Base-by-base conservation (phyloP, 108 stramenopile species). In the Hondaea fermentalgiana region DNA sequence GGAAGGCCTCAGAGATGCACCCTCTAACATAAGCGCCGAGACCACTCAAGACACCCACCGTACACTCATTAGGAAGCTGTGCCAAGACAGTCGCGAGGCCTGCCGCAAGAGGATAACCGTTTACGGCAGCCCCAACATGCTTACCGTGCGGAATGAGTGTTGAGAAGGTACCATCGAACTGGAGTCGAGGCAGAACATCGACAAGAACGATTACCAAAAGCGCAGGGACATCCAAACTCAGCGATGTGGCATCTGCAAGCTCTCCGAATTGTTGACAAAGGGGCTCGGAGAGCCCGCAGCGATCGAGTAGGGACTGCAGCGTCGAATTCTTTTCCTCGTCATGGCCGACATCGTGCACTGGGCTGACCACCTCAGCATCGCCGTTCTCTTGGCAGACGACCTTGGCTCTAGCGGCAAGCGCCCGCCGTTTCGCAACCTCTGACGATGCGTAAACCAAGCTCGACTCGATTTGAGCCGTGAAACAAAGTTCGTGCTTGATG, bases 11-110 rank as follows among this genome's bases (percentile, higher is more conserved):
- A 16, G 55, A 8, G 16, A 57, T 57, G 2, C 55, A 57, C 14
- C 55, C 55, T 16, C 55, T 57, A 1, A 16, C 16, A 16, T 0
- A 57, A 14, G 55, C 55, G 55, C 55, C 55, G 14, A 57, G 55
- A 16, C 55, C 55, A 8, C 16, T 8, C 14, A 95, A 71, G 47
- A 94, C 87, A 59, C 91, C 76, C 59, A 88, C 72, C 4, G 92
- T 88, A 76, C 91, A 93, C 4, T 91, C 90, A 28, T 92, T 91
- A 87, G 94, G 94, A 60, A 94, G 94, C 91, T 95, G 95, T 57
- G 89, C 88, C 43, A 94, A 28, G n/a, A 95, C 51, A 12, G 94
- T 93, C 5, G 87, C 89, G 12, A 92, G 60, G 5, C 95, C 95
- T 3, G 89, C 93, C 59, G 91, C 91, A 6, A 95, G 45, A 5